Conservation (phyloP, 73 alveolate species). For the Tetrahymena borealis region DNA sequence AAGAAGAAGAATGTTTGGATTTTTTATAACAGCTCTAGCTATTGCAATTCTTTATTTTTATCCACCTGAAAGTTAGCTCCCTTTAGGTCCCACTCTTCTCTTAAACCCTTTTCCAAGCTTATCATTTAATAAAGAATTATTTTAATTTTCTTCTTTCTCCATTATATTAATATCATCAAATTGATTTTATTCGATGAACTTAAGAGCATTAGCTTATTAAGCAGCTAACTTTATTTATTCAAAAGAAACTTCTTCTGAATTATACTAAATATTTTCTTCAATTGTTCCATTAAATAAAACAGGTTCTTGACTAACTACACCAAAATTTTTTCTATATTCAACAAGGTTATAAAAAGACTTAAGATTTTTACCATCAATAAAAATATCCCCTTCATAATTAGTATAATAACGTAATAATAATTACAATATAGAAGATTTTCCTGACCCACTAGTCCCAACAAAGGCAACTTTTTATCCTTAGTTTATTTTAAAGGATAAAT, state of each 20-base stretch:
- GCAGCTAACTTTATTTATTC: constrained; percentile 64
- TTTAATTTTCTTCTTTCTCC: constrained; percentile 14
- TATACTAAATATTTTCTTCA: constrained; percentile 53
- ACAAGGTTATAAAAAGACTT: constrained; percentile 43
- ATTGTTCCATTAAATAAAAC: constrained; percentile 62
- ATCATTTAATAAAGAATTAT: constrained; percentile 37
- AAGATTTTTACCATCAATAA: constrained; percentile 65
- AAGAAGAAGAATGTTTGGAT: constrained; percentile 49
- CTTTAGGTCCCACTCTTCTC: constrained; percentile 55
- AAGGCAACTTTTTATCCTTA: constrained; percentile 72
- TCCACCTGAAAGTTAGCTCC: constrained; percentile 63
- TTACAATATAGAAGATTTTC: constrained; percentile 69
- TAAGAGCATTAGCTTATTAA: constrained; percentile 46
- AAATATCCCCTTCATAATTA: constrained; percentile 56
- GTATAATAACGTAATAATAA: constrained; percentile 76
- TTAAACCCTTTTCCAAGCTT: constrained; percentile 62
- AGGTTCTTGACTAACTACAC: constrained; percentile 82
- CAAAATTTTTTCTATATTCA: constrained; percentile 54
- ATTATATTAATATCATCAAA: neutral
- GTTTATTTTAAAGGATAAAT: constrained; percentile 40
- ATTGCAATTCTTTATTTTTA: constrained; percentile 61
- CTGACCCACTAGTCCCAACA: constrained; percentile 78
- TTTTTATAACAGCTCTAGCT: constrained; percentile 59
- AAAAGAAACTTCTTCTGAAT: constrained; percentile 48
- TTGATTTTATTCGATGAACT: constrained; percentile 36